Conservation (phyloP, 345 rosid genomes). For the Fremontodendron californicum region DNA sequence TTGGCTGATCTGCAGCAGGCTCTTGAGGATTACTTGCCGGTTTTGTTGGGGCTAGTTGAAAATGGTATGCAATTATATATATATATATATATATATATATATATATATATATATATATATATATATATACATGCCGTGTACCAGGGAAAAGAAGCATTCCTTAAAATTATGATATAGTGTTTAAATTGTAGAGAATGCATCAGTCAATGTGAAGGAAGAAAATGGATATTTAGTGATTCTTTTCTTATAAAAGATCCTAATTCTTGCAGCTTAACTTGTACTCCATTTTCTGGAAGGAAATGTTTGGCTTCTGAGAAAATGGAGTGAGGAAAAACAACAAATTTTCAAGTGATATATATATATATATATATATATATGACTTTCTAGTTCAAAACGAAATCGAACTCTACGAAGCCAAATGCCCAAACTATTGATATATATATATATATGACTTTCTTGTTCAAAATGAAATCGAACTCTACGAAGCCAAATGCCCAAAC, state of each 20-base stretch:
- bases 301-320: neutral
- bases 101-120: too few species aligned
- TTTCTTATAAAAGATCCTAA: neutral
- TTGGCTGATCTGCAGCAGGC: constrained; percentile 65
- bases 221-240: constrained; percentile 1
- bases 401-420: neutral
- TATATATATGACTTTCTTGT: neutral
- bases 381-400: neutral
- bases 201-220: neutral
- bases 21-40: constrained; percentile 69
- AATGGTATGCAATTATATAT: too few species aligned
- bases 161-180: neutral
- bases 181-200: neutral
- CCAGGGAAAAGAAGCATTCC: neutral
- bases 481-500: neutral
- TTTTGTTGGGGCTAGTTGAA: constrained; percentile 52
- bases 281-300: neutral
- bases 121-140: neutral
- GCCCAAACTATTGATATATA: too few species aligned
- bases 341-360: neutral
- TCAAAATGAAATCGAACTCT: neutral
- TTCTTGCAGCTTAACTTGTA: neutral
- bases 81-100: too few species aligned
- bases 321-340: neutral
- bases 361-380: too few species aligned